These are phyloP conservation scores for Daucus carota DNA, from an alignment of 129 eudicot species.

Conservation along the genomic window DNA sequence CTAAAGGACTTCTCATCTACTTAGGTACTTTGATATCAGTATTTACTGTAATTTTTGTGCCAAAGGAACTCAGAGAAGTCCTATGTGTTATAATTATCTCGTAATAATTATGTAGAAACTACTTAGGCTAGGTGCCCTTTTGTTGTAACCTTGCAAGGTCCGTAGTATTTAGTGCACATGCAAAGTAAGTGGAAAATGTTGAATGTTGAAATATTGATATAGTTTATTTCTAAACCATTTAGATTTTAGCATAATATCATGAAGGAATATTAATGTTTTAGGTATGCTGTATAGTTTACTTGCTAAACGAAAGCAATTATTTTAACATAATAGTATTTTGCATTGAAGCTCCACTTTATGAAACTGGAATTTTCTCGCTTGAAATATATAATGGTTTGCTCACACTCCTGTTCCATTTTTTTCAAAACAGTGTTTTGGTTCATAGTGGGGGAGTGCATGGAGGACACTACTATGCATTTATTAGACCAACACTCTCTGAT, in stretches of 20 bases:
- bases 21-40: too few relatives aligned
- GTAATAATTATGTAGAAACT: constrained; percentile 1
- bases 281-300: neutral
- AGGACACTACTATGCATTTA: constrained; percentile 89
- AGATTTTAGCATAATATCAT: neutral
- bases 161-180: neutral
- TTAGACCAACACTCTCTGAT: constrained; percentile 86
- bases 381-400: neutral
- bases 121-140: neutral
- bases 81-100: neutral
- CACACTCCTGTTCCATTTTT: constrained; percentile 16
- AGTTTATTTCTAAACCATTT: neutral
- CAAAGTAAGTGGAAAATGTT: neutral
- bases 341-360: neutral
- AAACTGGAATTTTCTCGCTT: neutral
- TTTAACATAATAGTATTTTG: neutral
- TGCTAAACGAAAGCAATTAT: neutral
- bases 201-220: neutral
- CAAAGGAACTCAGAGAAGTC: neutral
- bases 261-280: neutral
- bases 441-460: constrained; percentile 99
- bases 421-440: constrained; percentile 72
- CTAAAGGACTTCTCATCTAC: too few relatives aligned
- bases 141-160: neutral
- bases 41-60: too few relatives aligned